Base-by-base conservation (phyloP, 495 filamentous ascomycete genomes). In the Beverwykella pulmonaria region DNA sequence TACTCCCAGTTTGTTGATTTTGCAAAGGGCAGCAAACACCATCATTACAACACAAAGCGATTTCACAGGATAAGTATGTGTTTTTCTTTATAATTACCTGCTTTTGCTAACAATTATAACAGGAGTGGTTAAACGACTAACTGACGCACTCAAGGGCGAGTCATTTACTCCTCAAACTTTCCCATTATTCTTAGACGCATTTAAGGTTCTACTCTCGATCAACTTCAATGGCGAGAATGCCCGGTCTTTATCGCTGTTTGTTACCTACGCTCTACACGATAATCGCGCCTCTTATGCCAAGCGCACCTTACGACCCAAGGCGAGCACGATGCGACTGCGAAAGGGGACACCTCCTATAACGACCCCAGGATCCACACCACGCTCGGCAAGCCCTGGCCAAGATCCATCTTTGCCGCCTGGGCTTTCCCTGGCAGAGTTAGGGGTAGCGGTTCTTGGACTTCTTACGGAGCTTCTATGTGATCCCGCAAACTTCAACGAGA, bases 1-100 rank as follows among this genome's bases (percentile, higher is more conserved):
- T 97, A 97, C 78, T 85, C 87, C 29, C 94, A 98, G 76, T 98
- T 97, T 71, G 81, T 89, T 63, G 85, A 82, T 1, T 96, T 98
- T 79, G 88, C 88, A 17, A 82, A 87, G 17, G 85, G 84, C 61
- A 97, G 93, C 83, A 93, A 93, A 69, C 88, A 93, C 70, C 92
- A 92, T 71, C 86, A 90, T 57, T 98, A 97, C 79, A 98, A 98
- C 74, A 85, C 86, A 53, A 90, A 90, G 71, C 85, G 94, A 26
- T 77, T 98, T 53, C 82, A 88, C 70, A 82, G 92, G 65, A 98
- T 98, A 91, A 87, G 95, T 94, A 85, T 83, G 92, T 19, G 46
- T 48, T 9, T 20, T 59, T 50, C 3, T 30, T 5, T 50, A n/a
- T 50, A 26, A 3, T 12, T 14, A 44, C 6, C 34, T n/a, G 52